These are phyloP conservation scores for Phytophthora gonapodyides DNA, from an alignment of 352 stramenopile genomes.

Conservation along the genomic window DNA sequence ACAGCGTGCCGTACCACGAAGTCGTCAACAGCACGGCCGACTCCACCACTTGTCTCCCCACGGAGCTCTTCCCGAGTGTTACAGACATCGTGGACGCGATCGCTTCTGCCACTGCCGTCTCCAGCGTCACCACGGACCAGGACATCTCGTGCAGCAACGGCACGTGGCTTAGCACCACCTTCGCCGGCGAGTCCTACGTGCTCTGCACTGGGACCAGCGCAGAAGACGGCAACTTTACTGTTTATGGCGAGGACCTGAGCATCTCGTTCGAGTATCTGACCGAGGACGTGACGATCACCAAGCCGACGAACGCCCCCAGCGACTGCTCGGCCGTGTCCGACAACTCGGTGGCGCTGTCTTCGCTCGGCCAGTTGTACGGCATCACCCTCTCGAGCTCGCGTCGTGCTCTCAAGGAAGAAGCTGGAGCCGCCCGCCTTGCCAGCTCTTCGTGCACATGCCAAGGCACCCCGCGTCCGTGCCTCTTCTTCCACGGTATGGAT, in stretches of 20 bases:
- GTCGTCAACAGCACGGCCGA: conserved; percentile 25
- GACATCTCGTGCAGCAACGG: conserved; percentile 47
- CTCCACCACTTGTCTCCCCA: conserved; percentile 32
- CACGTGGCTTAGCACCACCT: conserved; percentile 45
- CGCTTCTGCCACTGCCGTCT: conserved; percentile 35
- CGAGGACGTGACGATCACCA: conserved; percentile 32
- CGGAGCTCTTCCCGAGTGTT: conserved; percentile 35
- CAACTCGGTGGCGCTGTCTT: conserved; percentile 31
- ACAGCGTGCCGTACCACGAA: conserved; percentile 43
- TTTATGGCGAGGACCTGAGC: conserved; percentile 51
- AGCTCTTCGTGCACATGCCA: conserved; percentile 43
- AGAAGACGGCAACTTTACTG: conserved; percentile 35
- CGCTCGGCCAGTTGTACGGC: conserved; percentile 39
- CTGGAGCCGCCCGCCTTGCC: conserved; percentile 28
- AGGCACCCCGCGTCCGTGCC: conserved; percentile 41
- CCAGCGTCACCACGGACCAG: conserved; percentile 40
- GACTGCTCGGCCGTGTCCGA: conserved; percentile 33
- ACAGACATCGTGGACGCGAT: conserved; percentile 42
- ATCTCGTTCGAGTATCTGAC: conserved; percentile 36
- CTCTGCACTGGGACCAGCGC: conserved; percentile 39
- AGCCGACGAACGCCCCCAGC: conserved; percentile 28
- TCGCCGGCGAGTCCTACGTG: conserved; percentile 50
- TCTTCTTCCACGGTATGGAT: conserved; percentile 65
- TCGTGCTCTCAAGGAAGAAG: conserved; percentile 30
- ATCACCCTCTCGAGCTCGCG: conserved; percentile 16